A percentile compares a stretch with the other conserved stretches of the same genome.
phyloP scores from a whole-genome alignment of 2,329 filamentous ascomycete genomes.

The Penicillium sp. region DNA sequence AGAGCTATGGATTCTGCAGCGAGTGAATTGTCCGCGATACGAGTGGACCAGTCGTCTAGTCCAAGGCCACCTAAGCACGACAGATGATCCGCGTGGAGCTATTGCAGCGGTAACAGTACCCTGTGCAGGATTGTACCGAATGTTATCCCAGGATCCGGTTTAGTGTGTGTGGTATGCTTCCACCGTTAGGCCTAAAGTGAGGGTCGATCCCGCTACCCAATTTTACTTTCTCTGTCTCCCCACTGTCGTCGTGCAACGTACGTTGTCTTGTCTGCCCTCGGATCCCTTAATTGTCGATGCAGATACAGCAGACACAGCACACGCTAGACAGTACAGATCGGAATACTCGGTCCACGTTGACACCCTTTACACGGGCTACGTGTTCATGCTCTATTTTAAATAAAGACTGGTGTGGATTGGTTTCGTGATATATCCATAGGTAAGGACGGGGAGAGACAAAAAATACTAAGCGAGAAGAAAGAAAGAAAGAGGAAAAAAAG shows the following conservation, averaged over 20 bases:
- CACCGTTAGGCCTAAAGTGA: conserved; percentile 4
- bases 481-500: conserved; percentile 6
- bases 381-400: conserved; percentile 14
- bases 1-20: conserved; percentile 2
- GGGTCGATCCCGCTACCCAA: conserved; percentile 12
- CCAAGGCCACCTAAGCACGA: conserved; percentile 11
- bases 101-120: conserved; percentile 5
- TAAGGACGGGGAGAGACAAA: background rate
- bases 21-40: conserved; percentile 8
- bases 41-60: conserved; percentile 19
- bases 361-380: conserved; percentile 14
- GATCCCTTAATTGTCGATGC: background rate
- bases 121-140: background rate
- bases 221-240: background rate
- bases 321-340: conserved; percentile 2
- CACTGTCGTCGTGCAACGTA: background rate
- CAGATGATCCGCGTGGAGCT: conserved; percentile 19
- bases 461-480: background rate
- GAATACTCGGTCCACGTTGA: conserved; percentile 7
- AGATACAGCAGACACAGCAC: background rate
- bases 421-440: conserved; percentile 2
- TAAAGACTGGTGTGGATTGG: conserved; percentile 6
- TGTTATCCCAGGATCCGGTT: background rate
- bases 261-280: background rate
- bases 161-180: background rate